Conservation (phyloP, 2,329 filamentous ascomycete genomes). For the Leptographium wingfieldii region DNA sequence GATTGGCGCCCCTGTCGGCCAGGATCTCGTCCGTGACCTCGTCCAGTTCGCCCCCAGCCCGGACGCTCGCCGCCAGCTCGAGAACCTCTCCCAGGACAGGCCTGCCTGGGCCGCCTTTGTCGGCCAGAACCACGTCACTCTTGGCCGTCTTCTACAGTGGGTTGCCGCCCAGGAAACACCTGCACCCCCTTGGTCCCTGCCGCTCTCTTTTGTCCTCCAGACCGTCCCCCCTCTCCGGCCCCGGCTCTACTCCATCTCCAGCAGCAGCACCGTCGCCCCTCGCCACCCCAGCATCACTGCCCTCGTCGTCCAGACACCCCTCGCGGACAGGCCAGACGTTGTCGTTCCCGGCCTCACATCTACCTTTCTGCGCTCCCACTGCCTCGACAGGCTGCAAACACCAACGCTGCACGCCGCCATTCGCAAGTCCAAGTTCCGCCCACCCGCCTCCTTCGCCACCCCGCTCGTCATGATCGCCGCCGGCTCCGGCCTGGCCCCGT, state of each 20-base stretch:
- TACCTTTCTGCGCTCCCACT: not conserved
- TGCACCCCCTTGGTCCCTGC: not conserved
- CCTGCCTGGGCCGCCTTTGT: not conserved
- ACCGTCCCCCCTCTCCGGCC: not conserved
- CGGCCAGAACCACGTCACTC: not conserved
- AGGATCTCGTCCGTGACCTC: not conserved
- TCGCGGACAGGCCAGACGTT: not conserved
- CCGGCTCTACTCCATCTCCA: not conserved
- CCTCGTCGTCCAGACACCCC: not conserved
- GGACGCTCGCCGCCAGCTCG: not conserved
- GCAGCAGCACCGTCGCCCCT: not conserved
- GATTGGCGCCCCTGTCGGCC: not conserved
- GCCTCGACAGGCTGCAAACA: not conserved
- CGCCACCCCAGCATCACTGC: not conserved
- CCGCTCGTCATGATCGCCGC: not conserved
- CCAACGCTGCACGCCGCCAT: not conserved
- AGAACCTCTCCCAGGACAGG: too few relatives aligned
- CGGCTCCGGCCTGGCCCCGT: slow-evolving; percentile 19
- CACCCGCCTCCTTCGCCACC: not conserved
- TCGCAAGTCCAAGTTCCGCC: not conserved
- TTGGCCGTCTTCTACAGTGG: not conserved
- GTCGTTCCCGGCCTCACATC: not conserved
- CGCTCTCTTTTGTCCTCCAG: not conserved
- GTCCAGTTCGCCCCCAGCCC: not conserved
- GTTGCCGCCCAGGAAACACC: not conserved